Base-by-base conservation (phyloP, 2,329 filamentous ascomycete genomes). In the Arachnopeziza araneosa region DNA sequence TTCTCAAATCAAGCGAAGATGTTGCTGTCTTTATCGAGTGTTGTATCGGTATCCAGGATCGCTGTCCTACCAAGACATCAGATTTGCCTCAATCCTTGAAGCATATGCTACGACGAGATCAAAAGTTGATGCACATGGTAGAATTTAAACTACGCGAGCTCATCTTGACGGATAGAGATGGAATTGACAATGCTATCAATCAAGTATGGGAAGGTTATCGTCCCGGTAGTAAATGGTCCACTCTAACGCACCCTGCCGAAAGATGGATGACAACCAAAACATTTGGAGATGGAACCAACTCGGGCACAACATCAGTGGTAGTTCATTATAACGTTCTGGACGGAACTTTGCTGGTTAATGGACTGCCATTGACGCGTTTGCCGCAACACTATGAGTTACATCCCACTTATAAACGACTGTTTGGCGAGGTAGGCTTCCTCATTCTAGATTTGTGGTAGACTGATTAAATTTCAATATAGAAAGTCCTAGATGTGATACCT, bases 301-400 rank as follows among this genome's bases (percentile, higher is more conserved):
- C 36, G 36, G 12, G 36, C 4, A 44, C 4, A 4, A 8, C 36
- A 2, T 30, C 62, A 4, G 63, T 73, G 23, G 6, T 30, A 2
- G 73, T 82, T 2, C 76, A 80, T 24, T 79, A 79, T 63, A 82
- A 83, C 61, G 54, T 83, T 0, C 63, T 87, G 1, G 79, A 75
- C 0, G 82, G 79, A 0, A 73, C 79, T 24, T 70, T 87, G 0
- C 73, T 84, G 0, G 75, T 86, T 0, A 75, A 84, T 59, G 82
- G 83, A 0, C 50, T 71, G 1, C 82, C 80, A 0, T 64, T 84
- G 0, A 68, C 75, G 3, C 75, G 78, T 1, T 72, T 85, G 0
- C 83, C 83, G 0, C 2, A 12, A 0, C 61, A 75, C 0, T 85
- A 82, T 54, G 72, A 77, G 36, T 8, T 24, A 1, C 65, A 68